Percentiles rank a stretch among this genome's conserved stretches.
phyloP scores from a whole-genome alignment of 495 filamentous ascomycete species.

The Neurospora sp. region DNA sequence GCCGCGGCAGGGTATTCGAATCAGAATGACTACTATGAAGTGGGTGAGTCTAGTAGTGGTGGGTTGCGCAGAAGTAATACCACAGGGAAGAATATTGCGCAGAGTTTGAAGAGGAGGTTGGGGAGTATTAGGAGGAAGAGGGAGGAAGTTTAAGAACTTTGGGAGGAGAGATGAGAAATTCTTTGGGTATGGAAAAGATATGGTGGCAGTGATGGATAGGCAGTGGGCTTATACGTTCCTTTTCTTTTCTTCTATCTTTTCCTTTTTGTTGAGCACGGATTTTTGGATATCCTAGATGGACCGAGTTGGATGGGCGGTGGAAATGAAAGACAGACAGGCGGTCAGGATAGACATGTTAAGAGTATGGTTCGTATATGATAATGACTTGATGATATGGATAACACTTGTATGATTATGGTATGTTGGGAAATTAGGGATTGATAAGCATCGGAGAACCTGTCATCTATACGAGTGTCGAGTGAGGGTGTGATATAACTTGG shows the following conservation, averaged over 20 bases:
- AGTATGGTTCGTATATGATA: background rate
- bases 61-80: constrained; percentile 22
- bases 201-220: background rate
- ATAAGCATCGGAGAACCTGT: background rate
- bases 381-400: background rate
- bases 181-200: background rate
- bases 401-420: background rate
- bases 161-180: background rate
- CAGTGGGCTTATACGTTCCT: background rate
- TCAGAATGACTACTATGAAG: background rate
- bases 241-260: background rate
- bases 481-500: background rate
- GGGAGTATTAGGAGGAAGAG: constrained; percentile 33
- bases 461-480: background rate
- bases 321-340: background rate
- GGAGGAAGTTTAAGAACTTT: background rate
- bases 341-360: background rate
- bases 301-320: background rate
- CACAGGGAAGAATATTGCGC: constrained; percentile 27
- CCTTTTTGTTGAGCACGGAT: background rate
- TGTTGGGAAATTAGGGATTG: background rate
- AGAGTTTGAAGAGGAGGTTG: constrained; percentile 32
- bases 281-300: background rate
- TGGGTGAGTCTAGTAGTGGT: background rate
- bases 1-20: background rate